phyloP scores from a whole-genome alignment of 306 rosid species.

The Canavalia ensiformis region DNA sequence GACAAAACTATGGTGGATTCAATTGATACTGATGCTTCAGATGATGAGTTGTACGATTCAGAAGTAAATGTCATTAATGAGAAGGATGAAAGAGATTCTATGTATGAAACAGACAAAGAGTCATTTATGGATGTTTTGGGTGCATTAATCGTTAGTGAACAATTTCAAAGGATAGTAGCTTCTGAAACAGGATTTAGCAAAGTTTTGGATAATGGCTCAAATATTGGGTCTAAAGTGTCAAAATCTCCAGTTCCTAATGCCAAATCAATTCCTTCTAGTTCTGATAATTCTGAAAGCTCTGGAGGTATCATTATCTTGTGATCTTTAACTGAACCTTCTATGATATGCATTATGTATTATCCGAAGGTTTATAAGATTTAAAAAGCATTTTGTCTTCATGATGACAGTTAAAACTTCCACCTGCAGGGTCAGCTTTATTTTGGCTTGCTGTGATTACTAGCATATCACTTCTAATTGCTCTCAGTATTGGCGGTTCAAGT shows the following conservation, averaged over 20 bases:
- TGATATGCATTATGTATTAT: conserved; percentile 1
- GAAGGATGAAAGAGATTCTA: conserved; percentile 50
- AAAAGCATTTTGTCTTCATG: conserved; percentile 17
- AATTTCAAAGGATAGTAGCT: conserved; percentile 95
- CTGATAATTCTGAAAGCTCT: conserved; percentile 59
- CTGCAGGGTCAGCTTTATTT: conserved; percentile 77
- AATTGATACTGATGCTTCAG: conserved; percentile 72
- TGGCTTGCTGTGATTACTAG: conserved; percentile 91
- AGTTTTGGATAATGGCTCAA: conserved; percentile 61
- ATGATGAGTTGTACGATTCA: conserved; percentile 84
- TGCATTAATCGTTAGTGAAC: conserved; percentile 95
- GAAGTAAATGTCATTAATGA: conserved; percentile 57
- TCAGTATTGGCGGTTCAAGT: conserved; percentile 81
- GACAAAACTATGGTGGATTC: conserved; percentile 63
- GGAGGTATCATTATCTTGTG: conserved; percentile 60
- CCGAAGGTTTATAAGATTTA: conserved; percentile 27
- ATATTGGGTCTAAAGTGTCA: conserved; percentile 52
- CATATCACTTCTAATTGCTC: conserved; percentile 73
- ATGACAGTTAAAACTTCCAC: conserved; percentile 45
- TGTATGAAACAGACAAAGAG: conserved; percentile 65
- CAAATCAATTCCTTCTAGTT: conserved; percentile 57
- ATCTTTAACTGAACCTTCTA: neutral
- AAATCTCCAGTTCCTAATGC: conserved; percentile 52
- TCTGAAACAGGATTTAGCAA: conserved; percentile 74
- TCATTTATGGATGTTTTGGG: conserved; percentile 97